These are phyloP conservation scores for Albatrellus ellisii DNA, from an alignment of 768 basidiomycete species.

Conservation along the genomic window DNA sequence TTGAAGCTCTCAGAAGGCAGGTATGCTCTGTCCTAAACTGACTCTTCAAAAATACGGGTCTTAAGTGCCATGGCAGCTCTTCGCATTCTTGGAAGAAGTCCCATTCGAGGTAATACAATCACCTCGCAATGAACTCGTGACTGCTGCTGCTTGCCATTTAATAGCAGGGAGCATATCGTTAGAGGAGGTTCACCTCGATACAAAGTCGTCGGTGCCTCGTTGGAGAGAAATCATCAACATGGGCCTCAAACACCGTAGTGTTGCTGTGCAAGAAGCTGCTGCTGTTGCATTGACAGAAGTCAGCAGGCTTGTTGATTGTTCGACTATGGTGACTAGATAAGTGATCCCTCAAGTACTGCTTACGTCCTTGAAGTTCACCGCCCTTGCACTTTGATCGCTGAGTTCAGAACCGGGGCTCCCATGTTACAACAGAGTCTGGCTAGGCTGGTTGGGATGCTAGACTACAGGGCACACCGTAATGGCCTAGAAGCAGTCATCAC, in stretches of 20 bases:
- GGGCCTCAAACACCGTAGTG: slow-evolving; percentile 54
- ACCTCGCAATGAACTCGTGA: slow-evolving; percentile 57
- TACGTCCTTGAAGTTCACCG: slow-evolving; percentile 5
- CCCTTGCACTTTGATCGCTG: slow-evolving; percentile 42
- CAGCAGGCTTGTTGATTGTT: slow-evolving; percentile 57
- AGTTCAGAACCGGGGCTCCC: slow-evolving; percentile 38
- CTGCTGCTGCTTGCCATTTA: slow-evolving; percentile 58
- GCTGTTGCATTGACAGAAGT: slow-evolving; percentile 56
- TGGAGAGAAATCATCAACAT: slow-evolving; percentile 64
- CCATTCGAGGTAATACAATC: slow-evolving; percentile 48
- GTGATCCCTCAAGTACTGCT: slow-evolving; percentile 22
- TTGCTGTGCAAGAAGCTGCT: slow-evolving; percentile 62
- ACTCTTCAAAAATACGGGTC: neutral
- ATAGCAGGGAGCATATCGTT: slow-evolving; percentile 54
- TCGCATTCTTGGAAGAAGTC: slow-evolving; percentile 40
- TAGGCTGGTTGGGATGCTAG: slow-evolving; percentile 50
- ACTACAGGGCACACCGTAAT: slow-evolving; percentile 44
- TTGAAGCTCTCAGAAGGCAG: slow-evolving; percentile 21
- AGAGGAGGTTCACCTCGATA: slow-evolving; percentile 31
- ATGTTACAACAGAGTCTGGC: slow-evolving; percentile 63
- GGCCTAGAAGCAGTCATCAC: slow-evolving; percentile 39
- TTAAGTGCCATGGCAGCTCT: slow-evolving; percentile 36
- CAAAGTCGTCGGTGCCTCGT: slow-evolving; percentile 30
- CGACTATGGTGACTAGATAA: slow-evolving; percentile 57
- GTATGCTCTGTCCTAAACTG: slow-evolving; percentile 22